Evolutionary conservation across 2,329 filamentous ascomycete species (phyloP).

Genomic region (Fonsecaea nubica): DNA sequence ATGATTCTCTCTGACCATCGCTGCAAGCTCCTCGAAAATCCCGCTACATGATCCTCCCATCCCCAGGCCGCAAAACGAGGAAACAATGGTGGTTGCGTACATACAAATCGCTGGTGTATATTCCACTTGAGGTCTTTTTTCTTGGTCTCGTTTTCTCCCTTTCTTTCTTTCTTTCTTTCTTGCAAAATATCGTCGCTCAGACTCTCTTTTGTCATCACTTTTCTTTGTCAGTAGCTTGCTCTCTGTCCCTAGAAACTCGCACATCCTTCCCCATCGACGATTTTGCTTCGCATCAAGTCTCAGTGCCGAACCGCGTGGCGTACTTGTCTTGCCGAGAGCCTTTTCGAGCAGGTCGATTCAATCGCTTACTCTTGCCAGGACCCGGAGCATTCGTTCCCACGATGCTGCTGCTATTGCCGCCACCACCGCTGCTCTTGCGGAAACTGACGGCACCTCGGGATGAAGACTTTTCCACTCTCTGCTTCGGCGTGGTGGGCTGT

Average conservation of each 20-base stretch:
- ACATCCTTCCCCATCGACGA: background rate
- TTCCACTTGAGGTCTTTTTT: no score
- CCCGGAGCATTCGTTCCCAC: constrained; percentile 34
- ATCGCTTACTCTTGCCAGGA: constrained; percentile 27
- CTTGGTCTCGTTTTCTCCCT: no score
- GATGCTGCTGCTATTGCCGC: constrained; percentile 12
- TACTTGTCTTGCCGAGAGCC: constrained; percentile 31
- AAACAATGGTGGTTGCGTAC: no score
- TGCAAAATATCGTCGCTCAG: no score
- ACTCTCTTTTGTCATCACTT: no score
- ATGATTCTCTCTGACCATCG: no score
- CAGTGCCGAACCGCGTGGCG: constrained; percentile 17
- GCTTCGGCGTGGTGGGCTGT: background rate
- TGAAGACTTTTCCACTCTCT: constrained; percentile 14
- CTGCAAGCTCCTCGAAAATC: no score
- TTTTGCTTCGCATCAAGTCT: background rate
- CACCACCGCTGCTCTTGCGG: constrained; percentile 13
- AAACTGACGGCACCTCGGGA: constrained; percentile 8
- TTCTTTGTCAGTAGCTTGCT: background rate
- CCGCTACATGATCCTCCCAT: no score
- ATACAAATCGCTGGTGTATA: no score
- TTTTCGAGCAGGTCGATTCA: constrained; percentile 20
- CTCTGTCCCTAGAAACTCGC: background rate
- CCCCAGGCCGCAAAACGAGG: no score
- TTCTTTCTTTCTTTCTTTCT: no score